Evolutionary conservation across 345 rosid species (phyloP).

Genomic region (Salix dunnii): DNA sequence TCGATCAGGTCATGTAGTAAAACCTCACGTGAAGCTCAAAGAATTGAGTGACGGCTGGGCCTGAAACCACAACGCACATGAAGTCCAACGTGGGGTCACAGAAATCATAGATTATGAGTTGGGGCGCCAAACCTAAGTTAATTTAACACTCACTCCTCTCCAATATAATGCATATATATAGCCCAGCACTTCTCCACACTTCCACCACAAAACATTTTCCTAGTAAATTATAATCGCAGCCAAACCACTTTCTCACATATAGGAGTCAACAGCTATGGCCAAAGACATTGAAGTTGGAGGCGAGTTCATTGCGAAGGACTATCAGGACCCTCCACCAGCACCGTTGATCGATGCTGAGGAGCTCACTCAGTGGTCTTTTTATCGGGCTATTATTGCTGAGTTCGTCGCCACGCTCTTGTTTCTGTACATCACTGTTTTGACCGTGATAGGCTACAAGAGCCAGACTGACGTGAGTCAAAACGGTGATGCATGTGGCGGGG

Average conservation of each 20-base stretch:
- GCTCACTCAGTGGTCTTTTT: constrained; percentile 38
- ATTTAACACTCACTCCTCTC: neutral
- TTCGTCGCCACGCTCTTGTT: constrained; percentile 43
- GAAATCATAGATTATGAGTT: neutral
- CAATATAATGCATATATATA: neutral
- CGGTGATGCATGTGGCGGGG: constrained; percentile 30
- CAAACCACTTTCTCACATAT: neutral
- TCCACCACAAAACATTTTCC: neutral
- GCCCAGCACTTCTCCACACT: neutral
- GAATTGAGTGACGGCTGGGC: neutral
- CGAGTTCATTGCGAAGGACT: constrained; percentile 33
- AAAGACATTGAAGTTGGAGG: constrained; percentile 31
- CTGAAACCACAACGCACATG: neutral
- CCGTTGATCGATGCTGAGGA: constrained; percentile 38
- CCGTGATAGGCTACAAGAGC: constrained; percentile 41
- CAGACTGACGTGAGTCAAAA: constrained; percentile 19
- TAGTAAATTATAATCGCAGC: neutral
- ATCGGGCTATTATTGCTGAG: constrained; percentile 45
- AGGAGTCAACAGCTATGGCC: constrained; percentile 18
- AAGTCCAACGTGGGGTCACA: constrained; percentile 4
- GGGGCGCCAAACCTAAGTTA: constrained; percentile 14
- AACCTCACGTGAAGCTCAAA: no score
- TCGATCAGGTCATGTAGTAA: no score
- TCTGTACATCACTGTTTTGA: constrained; percentile 40
- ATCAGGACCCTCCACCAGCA: constrained; percentile 47